These are phyloP conservation scores for Eucalyptus globulus DNA, from an alignment of 345 rosid genomes.

Conservation along the genomic window DNA sequence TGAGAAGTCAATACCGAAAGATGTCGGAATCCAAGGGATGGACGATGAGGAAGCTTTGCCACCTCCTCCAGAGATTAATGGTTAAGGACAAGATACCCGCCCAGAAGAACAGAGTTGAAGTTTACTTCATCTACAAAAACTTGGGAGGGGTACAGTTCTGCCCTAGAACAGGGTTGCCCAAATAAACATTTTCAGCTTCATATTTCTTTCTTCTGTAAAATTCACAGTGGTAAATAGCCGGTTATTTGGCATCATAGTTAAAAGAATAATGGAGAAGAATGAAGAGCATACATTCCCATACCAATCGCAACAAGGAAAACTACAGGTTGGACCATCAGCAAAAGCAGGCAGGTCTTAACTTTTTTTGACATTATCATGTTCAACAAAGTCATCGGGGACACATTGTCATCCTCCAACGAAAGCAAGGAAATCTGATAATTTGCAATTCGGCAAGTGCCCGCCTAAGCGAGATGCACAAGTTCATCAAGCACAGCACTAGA, in stretches of 20 bases:
- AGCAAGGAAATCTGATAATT: neutral
- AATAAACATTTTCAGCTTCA: slow-evolving; percentile 1
- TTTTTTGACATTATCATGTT: neutral
- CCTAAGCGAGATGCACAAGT: neutral
- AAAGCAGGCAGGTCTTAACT: neutral
- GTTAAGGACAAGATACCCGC: slow-evolving; percentile 8
- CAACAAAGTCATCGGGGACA: neutral
- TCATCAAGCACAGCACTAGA: neutral
- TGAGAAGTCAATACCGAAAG: slow-evolving; percentile 63
- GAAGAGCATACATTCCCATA: slow-evolving; percentile 53
- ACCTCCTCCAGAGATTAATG: slow-evolving; percentile 42
- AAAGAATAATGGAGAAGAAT: neutral
- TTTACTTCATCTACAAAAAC: slow-evolving; percentile 82
- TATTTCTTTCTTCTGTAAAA: neutral
- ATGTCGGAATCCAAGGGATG: slow-evolving; percentile 52
- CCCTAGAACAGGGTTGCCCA: slow-evolving; percentile 69
- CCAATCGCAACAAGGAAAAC: slow-evolving; percentile 62
- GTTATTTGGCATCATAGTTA: neutral
- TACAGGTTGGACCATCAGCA: slow-evolving; percentile 59
- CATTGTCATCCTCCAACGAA: neutral
- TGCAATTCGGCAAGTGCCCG: neutral
- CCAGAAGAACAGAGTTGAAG: slow-evolving; percentile 59
- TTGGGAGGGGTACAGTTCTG: slow-evolving; percentile 73
- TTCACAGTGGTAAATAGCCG: neutral
- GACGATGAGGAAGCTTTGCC: slow-evolving; percentile 43